A percentile compares a stretch with the other conserved stretches of the same genome.
Evolutionary conservation across 306 rosid species (phyloP).

Genomic region (Trifolium pratense): DNA sequence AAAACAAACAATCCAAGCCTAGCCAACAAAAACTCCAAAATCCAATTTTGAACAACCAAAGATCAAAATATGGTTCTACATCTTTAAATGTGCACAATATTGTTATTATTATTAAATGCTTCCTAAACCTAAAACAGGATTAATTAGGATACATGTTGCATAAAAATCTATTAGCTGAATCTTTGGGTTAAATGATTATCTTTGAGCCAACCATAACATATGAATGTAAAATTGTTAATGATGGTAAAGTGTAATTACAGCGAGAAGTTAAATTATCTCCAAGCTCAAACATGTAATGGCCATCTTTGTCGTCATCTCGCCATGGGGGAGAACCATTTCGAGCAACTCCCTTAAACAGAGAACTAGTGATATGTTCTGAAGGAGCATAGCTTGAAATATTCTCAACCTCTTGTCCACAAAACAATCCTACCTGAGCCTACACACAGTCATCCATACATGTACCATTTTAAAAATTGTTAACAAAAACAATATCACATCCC

Average conservation of each 20-base stretch:
- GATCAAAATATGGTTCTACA: neutral
- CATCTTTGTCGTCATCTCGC: conserved; percentile 99
- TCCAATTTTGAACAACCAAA: neutral
- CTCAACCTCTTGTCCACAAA: conserved; percentile 96
- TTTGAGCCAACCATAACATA: neutral
- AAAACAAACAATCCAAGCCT: neutral
- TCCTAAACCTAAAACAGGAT: conserved; percentile 5
- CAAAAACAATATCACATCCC: conserved; percentile 22
- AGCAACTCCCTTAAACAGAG: conserved; percentile 82
- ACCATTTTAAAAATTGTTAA: conserved; percentile 57
- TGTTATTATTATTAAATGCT: neutral
- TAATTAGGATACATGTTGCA: neutral
- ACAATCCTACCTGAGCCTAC: conserved; percentile 99
- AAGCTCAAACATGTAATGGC: conserved; percentile 96
- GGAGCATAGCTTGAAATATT: conserved; percentile 84
- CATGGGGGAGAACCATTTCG: conserved; percentile 96
- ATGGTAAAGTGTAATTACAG: conserved; percentile 91
- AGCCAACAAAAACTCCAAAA: conserved; percentile 3
- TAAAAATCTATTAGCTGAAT: neutral
- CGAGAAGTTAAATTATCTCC: conserved; percentile 99
- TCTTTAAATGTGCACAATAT: neutral
- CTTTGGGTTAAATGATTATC: neutral
- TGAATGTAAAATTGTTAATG: conserved; percentile 44
- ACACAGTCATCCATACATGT: conserved; percentile 87
- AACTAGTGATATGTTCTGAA: conserved; percentile 71